These are phyloP conservation scores for Penicillium flavigenum DNA, from an alignment of 495 filamentous ascomycete genomes.

Conservation along the genomic window DNA sequence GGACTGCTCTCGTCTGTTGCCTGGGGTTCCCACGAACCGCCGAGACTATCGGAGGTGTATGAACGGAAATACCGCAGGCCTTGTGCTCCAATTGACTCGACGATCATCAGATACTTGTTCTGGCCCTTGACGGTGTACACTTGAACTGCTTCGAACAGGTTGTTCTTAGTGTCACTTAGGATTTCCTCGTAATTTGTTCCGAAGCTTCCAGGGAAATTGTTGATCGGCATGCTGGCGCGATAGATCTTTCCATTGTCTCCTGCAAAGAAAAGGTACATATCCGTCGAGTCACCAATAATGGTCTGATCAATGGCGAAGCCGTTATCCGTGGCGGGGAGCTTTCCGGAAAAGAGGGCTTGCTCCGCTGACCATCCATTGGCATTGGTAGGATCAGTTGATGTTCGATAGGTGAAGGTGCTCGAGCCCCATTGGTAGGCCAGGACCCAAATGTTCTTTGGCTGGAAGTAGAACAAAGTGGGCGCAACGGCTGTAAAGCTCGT, in stretches of 20 bases:
- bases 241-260: constrained; percentile 68
- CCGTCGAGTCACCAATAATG: constrained; percentile 45
- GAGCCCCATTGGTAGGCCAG: constrained; percentile 62
- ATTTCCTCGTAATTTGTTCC: constrained; percentile 47
- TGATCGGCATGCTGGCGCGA: constrained; percentile 57
- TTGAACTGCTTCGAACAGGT: constrained; percentile 63
- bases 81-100: constrained; percentile 56
- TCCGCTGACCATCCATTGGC: constrained; percentile 54
- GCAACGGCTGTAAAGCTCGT: constrained; percentile 55
- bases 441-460: constrained; percentile 58
- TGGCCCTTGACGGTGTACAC: constrained; percentile 59
- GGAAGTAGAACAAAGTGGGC: constrained; percentile 61
- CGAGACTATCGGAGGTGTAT: constrained; percentile 54
- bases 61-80: constrained; percentile 63
- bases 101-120: constrained; percentile 59
- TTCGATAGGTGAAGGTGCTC: constrained; percentile 57
- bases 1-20: constrained; percentile 51
- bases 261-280: constrained; percentile 65
- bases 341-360: constrained; percentile 56
- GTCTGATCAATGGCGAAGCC: constrained; percentile 54
- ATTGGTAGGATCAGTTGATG: constrained; percentile 56
- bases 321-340: constrained; percentile 47
- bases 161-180: constrained; percentile 51
- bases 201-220: constrained; percentile 59
- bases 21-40: constrained; percentile 55